phyloP scores from a whole-genome alignment of 129 eudicot genomes.

The Flaveria brownii region DNA sequence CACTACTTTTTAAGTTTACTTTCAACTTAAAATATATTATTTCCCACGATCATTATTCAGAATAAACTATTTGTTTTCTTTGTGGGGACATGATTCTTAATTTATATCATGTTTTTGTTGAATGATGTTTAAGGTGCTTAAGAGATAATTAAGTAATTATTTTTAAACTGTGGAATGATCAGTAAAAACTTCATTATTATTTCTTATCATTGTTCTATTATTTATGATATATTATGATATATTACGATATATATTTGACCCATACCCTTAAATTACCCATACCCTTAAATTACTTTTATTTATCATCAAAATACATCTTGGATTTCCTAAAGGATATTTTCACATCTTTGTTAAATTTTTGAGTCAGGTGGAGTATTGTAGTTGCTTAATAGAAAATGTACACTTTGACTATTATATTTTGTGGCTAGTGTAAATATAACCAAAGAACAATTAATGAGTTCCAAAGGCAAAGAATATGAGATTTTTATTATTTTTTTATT shows the following conservation, averaged over 20 bases:
- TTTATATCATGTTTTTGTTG: too few relatives aligned
- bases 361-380: not conserved
- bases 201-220: too few relatives aligned
- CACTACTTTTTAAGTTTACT: conserved; percentile 1
- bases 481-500: not conserved
- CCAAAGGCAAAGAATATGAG: not conserved
- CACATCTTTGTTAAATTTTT: not conserved
- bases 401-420: not conserved
- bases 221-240: too few relatives aligned
- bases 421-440: not conserved
- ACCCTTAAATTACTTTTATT: not conserved
- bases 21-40: not conserved
- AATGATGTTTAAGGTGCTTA: too few relatives aligned
- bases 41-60: not conserved
- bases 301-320: not conserved
- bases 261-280: not conserved
- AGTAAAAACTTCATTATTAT: too few relatives aligned
- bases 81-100: too few relatives aligned
- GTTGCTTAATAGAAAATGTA: not conserved
- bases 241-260: too few relatives aligned
- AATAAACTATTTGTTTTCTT: too few relatives aligned
- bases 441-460: not conserved
- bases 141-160: too few relatives aligned
- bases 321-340: not conserved
- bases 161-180: too few relatives aligned